Evolutionary conservation across 768 basidiomycete genomes (phyloP).

Genomic region (Lentinula aciculospora): DNA sequence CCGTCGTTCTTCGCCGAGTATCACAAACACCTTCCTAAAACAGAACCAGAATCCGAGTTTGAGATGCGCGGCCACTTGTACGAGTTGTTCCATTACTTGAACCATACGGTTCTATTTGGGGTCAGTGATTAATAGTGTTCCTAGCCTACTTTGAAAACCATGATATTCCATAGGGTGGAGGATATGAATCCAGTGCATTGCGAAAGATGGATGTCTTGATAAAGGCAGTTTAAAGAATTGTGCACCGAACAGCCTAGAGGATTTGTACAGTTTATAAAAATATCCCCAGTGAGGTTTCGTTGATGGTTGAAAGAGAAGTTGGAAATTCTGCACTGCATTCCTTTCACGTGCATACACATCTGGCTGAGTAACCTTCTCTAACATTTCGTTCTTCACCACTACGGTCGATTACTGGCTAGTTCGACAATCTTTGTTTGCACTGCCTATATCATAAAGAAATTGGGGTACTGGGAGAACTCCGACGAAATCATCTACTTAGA

Average conservation of each 20-base stretch:
- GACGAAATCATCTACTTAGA: not conserved
- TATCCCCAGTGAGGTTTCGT: too few species aligned
- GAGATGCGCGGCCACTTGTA: constrained; percentile 62
- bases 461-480: not conserved
- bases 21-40: constrained; percentile 55
- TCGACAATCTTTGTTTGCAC: not conserved
- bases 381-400: not conserved
- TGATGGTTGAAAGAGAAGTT: not conserved
- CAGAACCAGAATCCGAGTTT: constrained; percentile 62
- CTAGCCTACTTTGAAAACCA: not conserved
- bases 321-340: not conserved
- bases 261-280: too few species aligned
- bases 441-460: not conserved
- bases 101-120: constrained; percentile 76
- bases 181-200: constrained; percentile 51
- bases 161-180: constrained; percentile 28
- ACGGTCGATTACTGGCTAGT: not conserved
- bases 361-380: not conserved
- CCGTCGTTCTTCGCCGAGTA: constrained; percentile 58
- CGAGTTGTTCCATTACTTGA: constrained; percentile 76
- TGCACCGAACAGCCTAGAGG: not conserved
- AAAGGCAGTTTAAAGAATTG: not conserved
- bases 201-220: constrained; percentile 34
- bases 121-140: constrained; percentile 34
- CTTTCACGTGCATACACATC: not conserved